Evolutionary conservation across 257 asterid species (phyloP).

Genomic region (Jaltomata sinuosa): DNA sequence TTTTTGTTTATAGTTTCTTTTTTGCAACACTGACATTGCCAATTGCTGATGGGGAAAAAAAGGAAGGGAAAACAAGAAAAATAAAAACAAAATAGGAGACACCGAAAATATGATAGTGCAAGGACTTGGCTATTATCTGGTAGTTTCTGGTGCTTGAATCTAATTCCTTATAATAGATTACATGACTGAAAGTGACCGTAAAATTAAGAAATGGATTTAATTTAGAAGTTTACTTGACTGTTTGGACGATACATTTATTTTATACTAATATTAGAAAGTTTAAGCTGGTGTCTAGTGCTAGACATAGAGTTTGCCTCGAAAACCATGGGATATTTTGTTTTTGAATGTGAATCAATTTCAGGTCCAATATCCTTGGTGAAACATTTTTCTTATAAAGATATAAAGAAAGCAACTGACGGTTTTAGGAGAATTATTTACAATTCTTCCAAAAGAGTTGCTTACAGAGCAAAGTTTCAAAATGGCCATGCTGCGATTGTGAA

Average conservation of each 20-base stretch:
- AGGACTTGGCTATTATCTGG: not conserved
- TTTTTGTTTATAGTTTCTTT: not conserved
- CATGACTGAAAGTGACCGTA: not conserved
- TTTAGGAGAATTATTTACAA: conserved; percentile 40
- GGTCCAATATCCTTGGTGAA: conserved; percentile 49
- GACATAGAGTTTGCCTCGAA: not conserved
- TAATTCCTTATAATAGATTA: not conserved
- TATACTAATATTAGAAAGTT: not conserved
- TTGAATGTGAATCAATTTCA: not conserved
- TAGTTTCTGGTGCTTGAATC: not conserved
- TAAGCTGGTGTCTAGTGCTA: not conserved
- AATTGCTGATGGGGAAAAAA: not conserved
- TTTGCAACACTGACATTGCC: not conserved
- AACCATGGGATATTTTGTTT: not conserved
- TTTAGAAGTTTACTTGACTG: not conserved
- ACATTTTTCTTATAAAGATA: conserved; percentile 58
- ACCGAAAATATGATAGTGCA: not conserved
- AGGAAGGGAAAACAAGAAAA: not conserved
- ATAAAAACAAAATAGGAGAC: not conserved
- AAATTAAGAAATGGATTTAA: not conserved
- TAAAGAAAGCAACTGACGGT: conserved; percentile 88
- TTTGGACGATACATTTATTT: not conserved
- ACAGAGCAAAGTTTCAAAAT: conserved; percentile 60
- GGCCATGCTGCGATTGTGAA: conserved; percentile 51
- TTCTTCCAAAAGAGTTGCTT: conserved; percentile 37